Evolutionary conservation across 2,329 filamentous ascomycete genomes (phyloP).

Genomic region (Capronia americana): DNA sequence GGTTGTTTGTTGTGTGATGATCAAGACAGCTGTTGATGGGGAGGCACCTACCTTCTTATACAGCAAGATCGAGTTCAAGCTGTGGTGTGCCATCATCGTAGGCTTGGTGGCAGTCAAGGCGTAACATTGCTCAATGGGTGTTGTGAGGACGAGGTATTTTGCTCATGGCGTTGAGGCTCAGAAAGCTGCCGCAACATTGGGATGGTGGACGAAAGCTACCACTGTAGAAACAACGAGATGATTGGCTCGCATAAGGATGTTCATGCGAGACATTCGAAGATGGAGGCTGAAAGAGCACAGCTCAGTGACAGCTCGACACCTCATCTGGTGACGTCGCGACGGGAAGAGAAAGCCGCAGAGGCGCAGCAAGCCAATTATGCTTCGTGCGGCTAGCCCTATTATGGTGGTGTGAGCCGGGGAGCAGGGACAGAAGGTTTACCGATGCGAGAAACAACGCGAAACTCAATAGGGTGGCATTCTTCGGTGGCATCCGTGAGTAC

Average conservation of each 20-base stretch:
- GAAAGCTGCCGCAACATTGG: background rate
- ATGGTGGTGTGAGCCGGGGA: background rate
- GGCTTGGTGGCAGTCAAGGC: slow-evolving; percentile 5
- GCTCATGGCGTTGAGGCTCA: background rate
- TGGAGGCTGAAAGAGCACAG: slow-evolving; percentile 12
- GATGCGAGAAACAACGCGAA: slow-evolving; percentile 13
- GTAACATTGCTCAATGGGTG: slow-evolving; percentile 12
- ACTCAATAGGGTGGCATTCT: slow-evolving; percentile 2
- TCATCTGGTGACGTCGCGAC: background rate
- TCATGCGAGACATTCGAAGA: slow-evolving; percentile 14
- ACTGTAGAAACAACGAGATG: background rate
- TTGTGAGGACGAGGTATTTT: background rate
- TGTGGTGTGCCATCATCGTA: slow-evolving; percentile 5
- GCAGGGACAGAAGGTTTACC: slow-evolving; percentile 3
- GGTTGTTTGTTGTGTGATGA: slow-evolving; percentile 20
- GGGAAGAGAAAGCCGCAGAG: background rate
- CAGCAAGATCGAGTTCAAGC: background rate
- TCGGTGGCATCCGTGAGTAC: slow-evolving; percentile 2
- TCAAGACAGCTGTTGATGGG: background rate
- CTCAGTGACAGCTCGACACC: background rate
- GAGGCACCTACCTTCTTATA: slow-evolving; percentile 30
- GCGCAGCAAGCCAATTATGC: slow-evolving; percentile 16
- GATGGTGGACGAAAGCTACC: background rate
- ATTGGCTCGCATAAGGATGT: slow-evolving; percentile 21
- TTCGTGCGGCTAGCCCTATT: slow-evolving; percentile 8